These are phyloP conservation scores for Umbelopsis isabellina DNA, from an alignment of 192 early-diverging fungal species.

Conservation along the genomic window DNA sequence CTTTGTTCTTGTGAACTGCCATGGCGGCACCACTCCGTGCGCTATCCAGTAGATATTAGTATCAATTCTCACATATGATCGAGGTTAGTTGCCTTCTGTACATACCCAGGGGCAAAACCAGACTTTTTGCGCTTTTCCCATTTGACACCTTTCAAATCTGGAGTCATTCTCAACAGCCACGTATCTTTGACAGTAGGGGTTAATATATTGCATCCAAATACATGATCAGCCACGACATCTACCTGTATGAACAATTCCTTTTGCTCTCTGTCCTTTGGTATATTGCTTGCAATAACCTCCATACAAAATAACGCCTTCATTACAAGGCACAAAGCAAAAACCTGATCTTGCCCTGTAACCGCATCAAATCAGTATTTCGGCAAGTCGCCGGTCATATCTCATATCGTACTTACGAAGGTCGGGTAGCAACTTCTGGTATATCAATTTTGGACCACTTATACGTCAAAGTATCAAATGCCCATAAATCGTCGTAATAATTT, in stretches of 20 bases:
- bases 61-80: neutral
- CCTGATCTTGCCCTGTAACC: constrained; percentile 56
- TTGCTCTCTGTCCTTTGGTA: constrained; percentile 62
- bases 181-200: constrained; percentile 23
- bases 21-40: constrained; percentile 55
- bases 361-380: neutral
- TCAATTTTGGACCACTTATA: constrained; percentile 52
- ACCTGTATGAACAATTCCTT: constrained; percentile 57
- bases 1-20: constrained; percentile 60
- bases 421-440: constrained; percentile 37
- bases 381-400: neutral
- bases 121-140: constrained; percentile 70
- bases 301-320: constrained; percentile 63
- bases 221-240: neutral
- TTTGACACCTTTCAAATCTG: constrained; percentile 54
- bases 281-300: constrained; percentile 72
- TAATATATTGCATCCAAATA: no score
- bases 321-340: constrained; percentile 57
- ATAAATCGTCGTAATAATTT: constrained; percentile 68
- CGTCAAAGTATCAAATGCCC: constrained; percentile 67
- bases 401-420: constrained; percentile 27
- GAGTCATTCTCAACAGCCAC: constrained; percentile 61
- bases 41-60: neutral
- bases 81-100: constrained; percentile 1
- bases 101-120: constrained; percentile 42